Evolutionary conservation across 2,329 filamentous ascomycete species (phyloP), one percentile per base, ranked within the genome.

Genomic region (Tolypocladium sp.): DNA sequence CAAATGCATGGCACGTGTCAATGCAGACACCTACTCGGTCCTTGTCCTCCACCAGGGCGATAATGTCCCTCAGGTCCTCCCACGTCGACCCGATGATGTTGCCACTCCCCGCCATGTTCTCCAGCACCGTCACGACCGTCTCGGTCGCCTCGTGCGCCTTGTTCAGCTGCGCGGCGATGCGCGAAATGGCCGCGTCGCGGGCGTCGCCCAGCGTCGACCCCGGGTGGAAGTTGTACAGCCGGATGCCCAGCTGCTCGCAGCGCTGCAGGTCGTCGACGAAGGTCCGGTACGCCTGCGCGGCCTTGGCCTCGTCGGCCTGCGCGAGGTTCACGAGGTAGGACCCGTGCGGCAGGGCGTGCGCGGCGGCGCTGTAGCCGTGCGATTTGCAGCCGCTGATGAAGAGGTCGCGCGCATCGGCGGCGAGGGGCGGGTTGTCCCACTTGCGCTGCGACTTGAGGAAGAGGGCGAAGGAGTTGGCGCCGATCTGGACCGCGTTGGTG

Each of bases 381-480:
- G 86, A 76, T 56, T 83, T 78, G 69, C 91, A 90, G 38, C 85
- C 77, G 51, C 80, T 79, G 59, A 82, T 82, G 75, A 97, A 99
- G 44, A 85, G 81, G 49, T 85, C 79, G 56, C 83, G 80, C 57
- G 88, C 83, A 33, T 89, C 85, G 44, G 84, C 74, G 33, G 88
- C 80, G 5, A 99, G 80, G 0, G 90, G 83, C 10, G 92, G 91
- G 67, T 89, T 95, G 35, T 84, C 81, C 94, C 94, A 99, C 77
- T 96, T 97, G 58, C 92, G 87, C 73, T 99, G 94, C 0, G 91
- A 96, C 72, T 97, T 97, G 66, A 99, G 82, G 76, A 99, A 99
- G 25, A 97, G 80, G 4, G 94, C 94, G 66, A 97, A 96, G 12
- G 92, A 86, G 71, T 97, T 99, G 63, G 89, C 92, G 57, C 92